These are phyloP conservation scores for Phytomonas sp. DNA, from an alignment of 208 protist species.

Conservation along the genomic window DNA sequence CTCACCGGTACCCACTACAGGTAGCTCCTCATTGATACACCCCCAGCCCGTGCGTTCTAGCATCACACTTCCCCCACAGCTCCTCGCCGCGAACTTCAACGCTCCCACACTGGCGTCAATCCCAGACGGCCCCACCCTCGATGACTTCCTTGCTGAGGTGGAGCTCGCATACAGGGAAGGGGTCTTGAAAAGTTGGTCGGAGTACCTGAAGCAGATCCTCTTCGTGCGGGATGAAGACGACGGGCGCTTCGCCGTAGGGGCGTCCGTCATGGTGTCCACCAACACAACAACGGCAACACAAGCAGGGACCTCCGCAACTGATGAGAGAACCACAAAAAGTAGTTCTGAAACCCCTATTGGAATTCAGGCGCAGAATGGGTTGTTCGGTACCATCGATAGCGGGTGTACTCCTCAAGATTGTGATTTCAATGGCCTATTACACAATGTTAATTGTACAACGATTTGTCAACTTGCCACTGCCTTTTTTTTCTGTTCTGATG, in stretches of 20 bases:
- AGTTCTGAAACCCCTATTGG: neutral
- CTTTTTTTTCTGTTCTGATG: constrained; percentile 58
- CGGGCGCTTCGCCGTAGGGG: constrained; percentile 1
- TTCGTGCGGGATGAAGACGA: constrained; percentile 14
- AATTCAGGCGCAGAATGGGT: neutral
- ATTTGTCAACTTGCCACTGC: constrained; percentile 55
- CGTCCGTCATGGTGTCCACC: neutral
- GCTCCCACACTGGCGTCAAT: neutral
- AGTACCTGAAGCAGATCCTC: constrained; percentile 39
- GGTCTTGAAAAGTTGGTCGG: constrained; percentile 45
- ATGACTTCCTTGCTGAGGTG: constrained; percentile 52
- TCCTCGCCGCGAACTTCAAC: constrained; percentile 6
- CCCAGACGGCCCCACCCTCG: constrained; percentile 24
- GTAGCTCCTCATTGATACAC: neutral
- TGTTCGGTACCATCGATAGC: neutral
- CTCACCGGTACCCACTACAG: neutral
- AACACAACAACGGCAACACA: neutral
- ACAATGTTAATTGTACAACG: neutral
- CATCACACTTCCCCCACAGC: neutral
- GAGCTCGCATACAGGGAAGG: constrained; percentile 42
- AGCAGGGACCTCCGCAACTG: neutral
- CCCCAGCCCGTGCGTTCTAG: constrained; percentile 5
- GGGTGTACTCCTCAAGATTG: neutral
- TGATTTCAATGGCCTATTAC: neutral
- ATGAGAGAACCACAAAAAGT: neutral